phyloP scores from a whole-genome alignment of 1,139 yeast species.

The Saccharomyces uvarum region DNA sequence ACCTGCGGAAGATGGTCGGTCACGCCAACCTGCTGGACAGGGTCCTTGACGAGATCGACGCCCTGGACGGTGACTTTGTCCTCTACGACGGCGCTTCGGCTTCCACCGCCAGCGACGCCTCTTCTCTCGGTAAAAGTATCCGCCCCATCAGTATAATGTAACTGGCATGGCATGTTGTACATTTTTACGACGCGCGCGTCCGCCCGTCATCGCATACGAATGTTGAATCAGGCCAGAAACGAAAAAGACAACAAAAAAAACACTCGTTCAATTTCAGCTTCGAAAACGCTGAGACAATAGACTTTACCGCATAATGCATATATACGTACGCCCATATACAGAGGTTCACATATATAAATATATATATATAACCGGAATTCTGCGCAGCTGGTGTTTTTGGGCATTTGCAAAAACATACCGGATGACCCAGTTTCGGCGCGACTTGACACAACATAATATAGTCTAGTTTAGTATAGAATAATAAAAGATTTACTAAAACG shows the following conservation, averaged over 20 bases:
- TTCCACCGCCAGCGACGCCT: background rate
- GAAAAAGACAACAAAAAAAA: background rate
- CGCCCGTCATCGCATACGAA: background rate
- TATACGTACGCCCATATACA: background rate
- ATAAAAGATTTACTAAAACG: background rate
- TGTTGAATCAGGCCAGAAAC: conserved; percentile 1
- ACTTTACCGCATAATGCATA: background rate
- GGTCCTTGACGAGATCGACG: conserved; percentile 12
- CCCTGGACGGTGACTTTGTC: background rate
- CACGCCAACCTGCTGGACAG: conserved; percentile 25
- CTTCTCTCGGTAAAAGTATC: background rate
- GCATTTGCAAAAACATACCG: background rate
- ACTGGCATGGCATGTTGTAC: background rate
- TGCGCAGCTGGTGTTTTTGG: background rate
- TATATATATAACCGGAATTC: background rate
- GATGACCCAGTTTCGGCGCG: background rate
- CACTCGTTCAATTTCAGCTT: background rate
- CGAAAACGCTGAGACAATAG: background rate
- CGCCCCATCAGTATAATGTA: background rate
- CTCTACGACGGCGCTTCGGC: background rate
- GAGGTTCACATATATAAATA: background rate
- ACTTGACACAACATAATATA: background rate
- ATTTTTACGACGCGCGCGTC: background rate
- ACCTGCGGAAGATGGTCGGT: conserved; percentile 22
- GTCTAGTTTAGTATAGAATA: background rate